Evolutionary conservation across 2,329 filamentous ascomycete species (phyloP), one percentile per base, ranked within the genome.

Genomic region (Paracoccidioides lutzii): DNA sequence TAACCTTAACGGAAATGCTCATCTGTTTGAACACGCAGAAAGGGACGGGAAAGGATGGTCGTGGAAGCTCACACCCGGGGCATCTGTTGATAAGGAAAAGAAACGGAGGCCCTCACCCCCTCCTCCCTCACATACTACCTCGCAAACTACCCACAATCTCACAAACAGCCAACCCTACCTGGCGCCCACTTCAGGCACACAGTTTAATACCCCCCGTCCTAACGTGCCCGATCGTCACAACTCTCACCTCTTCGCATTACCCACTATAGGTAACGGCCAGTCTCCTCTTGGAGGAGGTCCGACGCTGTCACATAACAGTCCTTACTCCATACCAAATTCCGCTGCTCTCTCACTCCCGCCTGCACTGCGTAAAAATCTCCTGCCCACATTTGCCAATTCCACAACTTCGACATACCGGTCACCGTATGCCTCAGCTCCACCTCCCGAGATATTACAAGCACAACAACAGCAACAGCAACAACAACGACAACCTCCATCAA

Each of bases 21-120:
- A 69, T 71, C 75, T 68, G 50, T 84, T 84, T 63, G 76, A 78
- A 65, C 81, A 82, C 61, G 79, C 78, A 14, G 80, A 82, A 60
- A 78, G 73, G 65, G 75, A 76, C 65, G 81, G 81, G 54, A 84
- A 84, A 67, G 81, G 81, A 49, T 82, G 78, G 72, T 77, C 81
- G 53, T 84, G 81, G 81, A 76, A 78, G 55, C 76, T 83, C 61
- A 78, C 81, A 49, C 76, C 78, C 30, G 77, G 78, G 9, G 75
- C 79, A 4, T 80, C 79, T 3, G 79, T 83, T 44, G 80, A 82
- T 60, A 81, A 81, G 62, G 77, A 80, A 61, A 75, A 75, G 66
- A 75, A 75, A 62, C 79, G 81, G 67, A 67, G 71, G 41, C 71
- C 71, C 28, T 73, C 71, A 45, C 71, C 71, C 56, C 71, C 71